Percentiles rank a stretch among this genome's conserved stretches.
phyloP scores from a whole-genome alignment of 192 early-diverging fungal genomes.

The Backusella sp. region DNA sequence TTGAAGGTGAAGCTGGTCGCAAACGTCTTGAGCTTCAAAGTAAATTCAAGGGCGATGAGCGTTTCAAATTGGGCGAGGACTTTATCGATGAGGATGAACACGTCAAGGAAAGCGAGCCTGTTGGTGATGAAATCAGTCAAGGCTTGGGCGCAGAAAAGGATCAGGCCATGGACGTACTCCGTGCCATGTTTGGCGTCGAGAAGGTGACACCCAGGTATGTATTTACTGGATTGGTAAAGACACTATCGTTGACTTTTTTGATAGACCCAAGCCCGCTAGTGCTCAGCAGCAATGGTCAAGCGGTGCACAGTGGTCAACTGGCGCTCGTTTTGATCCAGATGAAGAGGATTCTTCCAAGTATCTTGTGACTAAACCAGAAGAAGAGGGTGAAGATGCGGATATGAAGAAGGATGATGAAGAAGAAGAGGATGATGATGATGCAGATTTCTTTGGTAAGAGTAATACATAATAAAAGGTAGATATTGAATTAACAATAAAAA shows the following conservation, averaged over 20 bases:
- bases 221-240: neutral
- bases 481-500: too few species aligned
- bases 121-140: conserved; percentile 38
- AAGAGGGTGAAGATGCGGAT: neutral
- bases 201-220: conserved; percentile 9
- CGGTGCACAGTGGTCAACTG: conserved; percentile 21
- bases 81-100: conserved; percentile 45
- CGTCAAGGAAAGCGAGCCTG: conserved; percentile 3
- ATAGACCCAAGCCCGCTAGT: neutral
- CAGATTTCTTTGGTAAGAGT: neutral
- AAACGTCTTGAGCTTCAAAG: conserved; percentile 48
- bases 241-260: neutral
- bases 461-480: neutral
- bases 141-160: conserved; percentile 43
- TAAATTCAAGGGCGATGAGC: conserved; percentile 45
- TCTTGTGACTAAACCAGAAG: conserved; percentile 3
- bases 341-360: conserved; percentile 29
- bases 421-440: conserved; percentile 1
- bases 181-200: conserved; percentile 50
- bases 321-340: conserved; percentile 52
- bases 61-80: conserved; percentile 51
- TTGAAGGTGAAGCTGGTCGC: conserved; percentile 50
- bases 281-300: neutral
- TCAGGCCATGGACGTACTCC: conserved; percentile 46
- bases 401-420: neutral